Conservation (phyloP, 371 early-diverging fungal species). For the Amoeboaphelidium protococcarum region DNA sequence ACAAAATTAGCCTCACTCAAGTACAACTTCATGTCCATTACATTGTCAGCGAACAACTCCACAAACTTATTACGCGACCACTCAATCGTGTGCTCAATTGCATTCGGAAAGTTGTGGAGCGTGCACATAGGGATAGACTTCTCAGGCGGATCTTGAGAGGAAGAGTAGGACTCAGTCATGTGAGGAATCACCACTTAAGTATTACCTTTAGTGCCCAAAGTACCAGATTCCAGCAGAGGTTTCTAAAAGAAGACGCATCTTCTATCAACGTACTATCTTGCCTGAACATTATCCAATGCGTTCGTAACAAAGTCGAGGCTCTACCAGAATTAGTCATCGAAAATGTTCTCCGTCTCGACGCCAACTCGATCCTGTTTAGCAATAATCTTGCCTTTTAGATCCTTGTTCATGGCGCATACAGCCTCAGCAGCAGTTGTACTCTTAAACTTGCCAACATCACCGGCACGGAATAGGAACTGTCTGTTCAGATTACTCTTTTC, state of each 20-base stretch:
- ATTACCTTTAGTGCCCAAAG: constrained; percentile 99
- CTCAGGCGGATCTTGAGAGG: constrained; percentile 96
- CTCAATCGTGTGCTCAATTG: constrained; percentile 99
- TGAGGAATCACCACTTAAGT: constrained; percentile 86
- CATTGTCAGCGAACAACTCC: constrained; percentile 67
- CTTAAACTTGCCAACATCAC: constrained; percentile 85
- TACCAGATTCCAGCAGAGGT: constrained; percentile 94
- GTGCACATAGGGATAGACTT: constrained; percentile 98
- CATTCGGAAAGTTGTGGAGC: constrained; percentile 97
- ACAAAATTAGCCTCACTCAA: constrained; percentile 54
- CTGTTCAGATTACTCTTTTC: constrained; percentile 94
- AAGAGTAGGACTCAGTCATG: constrained; percentile 95
- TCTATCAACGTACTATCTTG: constrained; percentile 93
- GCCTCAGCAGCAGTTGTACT: constrained; percentile 82
- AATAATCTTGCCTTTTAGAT: constrained; percentile 42
- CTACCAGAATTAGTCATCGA: constrained; percentile 83
- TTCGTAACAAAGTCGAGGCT: constrained; percentile 78
- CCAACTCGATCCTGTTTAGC: constrained; percentile 89
- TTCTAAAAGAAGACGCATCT: constrained; percentile 89
- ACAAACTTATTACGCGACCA: constrained; percentile 97
- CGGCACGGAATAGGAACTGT: constrained; percentile 86
- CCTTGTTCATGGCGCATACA: constrained; percentile 74
- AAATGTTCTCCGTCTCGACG: constrained; percentile 81
- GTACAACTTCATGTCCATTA: constrained; percentile 77
- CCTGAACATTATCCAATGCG: constrained; percentile 98